Base-by-base conservation (phyloP, 257 asterid species). In the Nyctanthes arbortristis region DNA sequence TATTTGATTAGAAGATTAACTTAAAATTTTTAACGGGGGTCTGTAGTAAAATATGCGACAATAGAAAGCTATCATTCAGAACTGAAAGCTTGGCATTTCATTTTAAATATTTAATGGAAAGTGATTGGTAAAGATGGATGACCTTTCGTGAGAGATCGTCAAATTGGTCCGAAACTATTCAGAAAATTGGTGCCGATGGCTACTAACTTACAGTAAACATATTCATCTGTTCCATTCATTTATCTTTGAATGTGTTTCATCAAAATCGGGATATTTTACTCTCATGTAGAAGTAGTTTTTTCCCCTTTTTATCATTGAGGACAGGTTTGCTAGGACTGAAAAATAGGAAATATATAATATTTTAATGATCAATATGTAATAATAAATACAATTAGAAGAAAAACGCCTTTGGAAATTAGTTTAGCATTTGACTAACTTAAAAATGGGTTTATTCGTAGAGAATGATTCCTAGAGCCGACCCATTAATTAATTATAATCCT, bases 21-120 rank as follows among this genome's bases (percentile, higher is more conserved):
- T 35, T 52, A 70, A 61, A 52, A 8, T 5, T 61, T 75, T 49
- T 71, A 29, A 6, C 4, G 35, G n/a, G n/a, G n/a, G 67, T 28
- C 27, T 75, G 5, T 2, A 63, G 72, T 78, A 61, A 43, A 75
- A 81, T 69, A 75, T 72, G n/a, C 7, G 29, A 66, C 64, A 22
- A 24, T 12, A 20, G 57, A 49, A 49, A 49, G 57, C 57, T 49
- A 49, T 28, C 1, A 49, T 49, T 49, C 57, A 49, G 20, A 18
- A 49, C 2, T 20, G 14, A 49, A 7, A 39, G 49, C n/a, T 39
- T 39, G 49, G 49, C 49, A 39, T 39, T 39, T 39, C 2, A 39
- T 39, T 39, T 39, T 2, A 39, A 39, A 39, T 39, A 18, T 39
- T 39, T 4, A 4, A 16, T 39, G 4, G 20, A 39, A 39, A 39